Evolutionary conservation across 306 rosid genomes (phyloP).

Genomic region (barrel medic (Medicago truncatula)): DNA sequence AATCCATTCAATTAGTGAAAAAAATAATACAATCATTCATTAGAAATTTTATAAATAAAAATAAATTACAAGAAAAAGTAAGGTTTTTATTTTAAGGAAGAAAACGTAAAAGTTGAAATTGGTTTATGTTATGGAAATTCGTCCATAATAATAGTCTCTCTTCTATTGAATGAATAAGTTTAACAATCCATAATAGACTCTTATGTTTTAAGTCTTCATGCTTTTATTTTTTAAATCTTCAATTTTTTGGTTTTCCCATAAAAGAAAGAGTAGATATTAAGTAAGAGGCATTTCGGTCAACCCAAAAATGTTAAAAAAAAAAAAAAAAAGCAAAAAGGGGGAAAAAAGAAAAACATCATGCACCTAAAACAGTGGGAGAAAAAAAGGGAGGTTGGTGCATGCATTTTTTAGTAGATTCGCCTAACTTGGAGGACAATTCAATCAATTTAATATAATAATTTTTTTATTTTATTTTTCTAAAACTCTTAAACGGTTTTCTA

Average conservation of each 20-base stretch:
- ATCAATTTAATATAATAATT: background rate
- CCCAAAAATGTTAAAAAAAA: background rate
- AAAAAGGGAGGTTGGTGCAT: conserved; percentile 6
- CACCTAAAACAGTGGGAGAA: conserved; percentile 6
- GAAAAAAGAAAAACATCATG: background rate
- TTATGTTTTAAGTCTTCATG: background rate
- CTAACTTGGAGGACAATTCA: background rate
- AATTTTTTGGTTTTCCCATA: background rate
- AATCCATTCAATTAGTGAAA: too few relatives aligned
- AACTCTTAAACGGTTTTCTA: too few relatives aligned
- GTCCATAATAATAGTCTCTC: too few relatives aligned
- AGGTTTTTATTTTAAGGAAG: too few relatives aligned
- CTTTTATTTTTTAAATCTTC: background rate
- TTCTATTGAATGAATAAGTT: too few relatives aligned
- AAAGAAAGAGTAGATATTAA: background rate
- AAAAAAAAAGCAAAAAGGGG: background rate
- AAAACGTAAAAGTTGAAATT: too few relatives aligned
- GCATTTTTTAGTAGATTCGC: background rate
- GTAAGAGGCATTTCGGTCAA: background rate
- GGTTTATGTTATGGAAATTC: too few relatives aligned
- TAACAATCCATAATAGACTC: background rate
- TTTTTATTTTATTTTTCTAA: too few relatives aligned
- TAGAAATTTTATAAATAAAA: too few relatives aligned
- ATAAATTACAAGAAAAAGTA: too few relatives aligned
- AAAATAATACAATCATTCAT: too few relatives aligned